Evolutionary conservation across 208 protist genomes (phyloP).

Genomic region (Crithidia thermophila): DNA sequence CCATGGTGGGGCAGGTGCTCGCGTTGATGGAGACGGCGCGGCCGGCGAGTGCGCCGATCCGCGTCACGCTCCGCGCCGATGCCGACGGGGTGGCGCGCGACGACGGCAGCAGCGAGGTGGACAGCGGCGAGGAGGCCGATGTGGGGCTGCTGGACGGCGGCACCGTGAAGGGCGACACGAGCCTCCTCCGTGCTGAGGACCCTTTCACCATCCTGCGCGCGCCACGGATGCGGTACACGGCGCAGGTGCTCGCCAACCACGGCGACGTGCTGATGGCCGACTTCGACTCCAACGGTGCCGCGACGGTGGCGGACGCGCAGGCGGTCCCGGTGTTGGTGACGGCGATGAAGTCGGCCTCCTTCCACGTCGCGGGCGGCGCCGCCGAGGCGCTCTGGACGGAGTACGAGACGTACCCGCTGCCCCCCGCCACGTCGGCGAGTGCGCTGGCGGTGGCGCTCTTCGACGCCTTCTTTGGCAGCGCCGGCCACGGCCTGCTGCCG

Average conservation of each 20-base stretch:
- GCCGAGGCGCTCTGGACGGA: conserved; percentile 83
- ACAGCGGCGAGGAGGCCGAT: conserved; percentile 3
- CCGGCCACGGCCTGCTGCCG: too few relatives aligned
- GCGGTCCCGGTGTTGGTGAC: conserved; percentile 71
- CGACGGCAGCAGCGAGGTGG: background rate
- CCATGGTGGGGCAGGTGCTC: conserved; percentile 73
- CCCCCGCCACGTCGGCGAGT: conserved; percentile 31
- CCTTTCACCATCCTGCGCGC: conserved; percentile 45
- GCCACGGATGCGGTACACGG: conserved; percentile 52
- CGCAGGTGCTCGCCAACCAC: conserved; percentile 67
- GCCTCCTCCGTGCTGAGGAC: conserved; percentile 16
- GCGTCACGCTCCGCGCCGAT: conserved; percentile 26
- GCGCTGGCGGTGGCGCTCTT: conserved; percentile 76
- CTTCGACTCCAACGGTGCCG: conserved; percentile 36
- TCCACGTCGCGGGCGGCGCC: conserved; percentile 57
- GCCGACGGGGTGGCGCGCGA: background rate
- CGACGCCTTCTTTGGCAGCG: conserved; percentile 61
- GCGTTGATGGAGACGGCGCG: conserved; percentile 56
- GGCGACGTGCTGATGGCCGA: conserved; percentile 79
- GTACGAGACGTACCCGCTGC: conserved; percentile 73
- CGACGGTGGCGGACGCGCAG: conserved; percentile 37
- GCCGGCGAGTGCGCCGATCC: conserved; percentile 57
- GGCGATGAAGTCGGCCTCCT: conserved; percentile 68
- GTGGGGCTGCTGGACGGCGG: conserved; percentile 22
- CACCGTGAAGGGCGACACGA: conserved; percentile 39